Percentiles rank a stretch among this genome's conserved stretches.
Conservation (phyloP, 768 basidiomycete species). For the Solioccasus polychromus region DNA sequence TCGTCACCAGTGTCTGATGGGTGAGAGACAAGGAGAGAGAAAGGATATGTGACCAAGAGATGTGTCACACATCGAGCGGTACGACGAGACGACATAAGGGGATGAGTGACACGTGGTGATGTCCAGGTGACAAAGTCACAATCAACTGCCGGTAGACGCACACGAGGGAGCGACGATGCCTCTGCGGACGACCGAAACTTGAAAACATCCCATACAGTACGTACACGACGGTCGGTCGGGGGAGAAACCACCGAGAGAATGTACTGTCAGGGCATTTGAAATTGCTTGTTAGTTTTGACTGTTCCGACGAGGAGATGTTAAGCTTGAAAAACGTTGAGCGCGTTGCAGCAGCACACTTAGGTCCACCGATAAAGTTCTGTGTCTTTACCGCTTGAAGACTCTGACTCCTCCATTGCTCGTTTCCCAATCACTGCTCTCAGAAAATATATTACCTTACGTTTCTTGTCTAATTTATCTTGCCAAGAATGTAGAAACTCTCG, state of each 20-base stretch:
- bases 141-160: neutral
- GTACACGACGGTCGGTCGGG: constrained; percentile 3
- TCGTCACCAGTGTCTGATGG: neutral
- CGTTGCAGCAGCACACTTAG: no score
- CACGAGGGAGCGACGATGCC: constrained; percentile 2
- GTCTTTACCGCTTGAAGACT: no score
- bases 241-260: constrained; percentile 8
- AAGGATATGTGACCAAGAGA: constrained; percentile 9
- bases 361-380: no score
- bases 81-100: constrained; percentile 6
- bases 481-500: no score
- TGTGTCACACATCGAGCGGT: neutral
- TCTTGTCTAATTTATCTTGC: no score
- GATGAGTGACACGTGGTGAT: constrained; percentile 10
- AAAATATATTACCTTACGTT: no score
- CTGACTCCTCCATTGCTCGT: no score
- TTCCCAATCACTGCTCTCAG: no score
- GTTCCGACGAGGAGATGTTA: constrained; percentile 9
- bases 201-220: constrained; percentile 15
- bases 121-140: constrained; percentile 1
- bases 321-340: neutral
- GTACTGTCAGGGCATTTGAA: neutral
- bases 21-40: neutral
- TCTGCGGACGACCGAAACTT: neutral
- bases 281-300: constrained; percentile 2